These are phyloP conservation scores for Ogataea pignaliae DNA, from an alignment of 805 yeast genomes.

Conservation along the genomic window DNA sequence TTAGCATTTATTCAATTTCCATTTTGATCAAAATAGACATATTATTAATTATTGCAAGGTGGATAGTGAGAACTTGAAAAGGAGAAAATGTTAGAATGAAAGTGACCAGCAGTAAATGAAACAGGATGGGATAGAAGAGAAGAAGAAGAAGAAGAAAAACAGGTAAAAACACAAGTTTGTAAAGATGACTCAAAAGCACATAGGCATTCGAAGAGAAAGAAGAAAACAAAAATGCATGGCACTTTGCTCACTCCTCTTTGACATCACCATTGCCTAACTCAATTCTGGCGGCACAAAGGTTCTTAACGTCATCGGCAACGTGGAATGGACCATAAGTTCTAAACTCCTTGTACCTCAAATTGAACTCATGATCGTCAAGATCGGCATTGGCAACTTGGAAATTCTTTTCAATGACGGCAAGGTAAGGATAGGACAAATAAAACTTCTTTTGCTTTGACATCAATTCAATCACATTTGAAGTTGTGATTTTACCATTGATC, in stretches of 20 bases:
- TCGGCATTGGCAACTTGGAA: conserved; percentile 36
- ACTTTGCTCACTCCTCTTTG: conserved; percentile 2
- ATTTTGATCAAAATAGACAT: background rate
- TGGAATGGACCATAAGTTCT: conserved; percentile 63
- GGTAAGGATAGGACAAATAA: conserved; percentile 51
- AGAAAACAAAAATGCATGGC: too few species aligned
- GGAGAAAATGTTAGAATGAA: too few species aligned
- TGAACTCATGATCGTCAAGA: conserved; percentile 22
- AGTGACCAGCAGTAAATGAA: background rate
- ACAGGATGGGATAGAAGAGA: background rate
- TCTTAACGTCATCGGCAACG: conserved; percentile 37
- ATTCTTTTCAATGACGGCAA: conserved; percentile 44
- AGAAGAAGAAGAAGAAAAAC: background rate
- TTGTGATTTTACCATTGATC: background rate
- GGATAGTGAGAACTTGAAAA: too few species aligned
- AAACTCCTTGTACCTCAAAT: conserved; percentile 49
- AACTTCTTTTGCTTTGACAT: conserved; percentile 39
- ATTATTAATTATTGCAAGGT: too few species aligned
- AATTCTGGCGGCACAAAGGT: conserved; percentile 38
- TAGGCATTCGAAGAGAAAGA: background rate
- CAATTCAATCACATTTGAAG: conserved; percentile 15
- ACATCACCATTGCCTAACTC: conserved; percentile 26
- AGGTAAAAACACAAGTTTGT: background rate
- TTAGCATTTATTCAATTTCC: too few species aligned
- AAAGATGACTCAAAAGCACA: background rate